Percentiles rank a stretch among this genome's conserved stretches.
Conservation (phyloP, 768 basidiomycete genomes). For the Naematelia encephala region DNA sequence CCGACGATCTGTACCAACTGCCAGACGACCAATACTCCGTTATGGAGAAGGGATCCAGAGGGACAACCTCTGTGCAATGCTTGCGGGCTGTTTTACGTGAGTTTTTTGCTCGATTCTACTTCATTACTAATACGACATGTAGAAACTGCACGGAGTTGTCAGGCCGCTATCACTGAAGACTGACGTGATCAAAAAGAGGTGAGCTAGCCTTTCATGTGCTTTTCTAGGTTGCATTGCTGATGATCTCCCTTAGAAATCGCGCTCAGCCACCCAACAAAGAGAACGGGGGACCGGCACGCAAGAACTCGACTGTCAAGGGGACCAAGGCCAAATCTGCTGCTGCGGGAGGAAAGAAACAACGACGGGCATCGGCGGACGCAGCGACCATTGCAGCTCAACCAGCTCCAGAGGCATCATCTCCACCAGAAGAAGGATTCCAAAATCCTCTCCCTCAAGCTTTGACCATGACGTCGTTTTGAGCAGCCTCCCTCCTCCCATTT, state of each 20-base stretch:
- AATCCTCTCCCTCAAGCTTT: background rate
- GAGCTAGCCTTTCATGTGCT: slow-evolving; percentile 7
- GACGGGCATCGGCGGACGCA: background rate
- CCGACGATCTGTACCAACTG: slow-evolving; percentile 92
- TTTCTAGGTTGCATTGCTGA: background rate
- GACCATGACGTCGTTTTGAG: background rate
- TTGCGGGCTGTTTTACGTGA: slow-evolving; percentile 86
- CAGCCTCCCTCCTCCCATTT: background rate
- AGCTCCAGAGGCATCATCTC: background rate
- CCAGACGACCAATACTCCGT: slow-evolving; percentile 82
- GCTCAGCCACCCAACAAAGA: slow-evolving; percentile 21
- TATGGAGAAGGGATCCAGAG: slow-evolving; percentile 55
- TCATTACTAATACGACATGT: background rate
- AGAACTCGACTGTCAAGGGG: slow-evolving; percentile 1
- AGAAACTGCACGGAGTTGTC: slow-evolving; percentile 96
- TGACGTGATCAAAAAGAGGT: slow-evolving; percentile 88
- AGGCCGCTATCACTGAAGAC: slow-evolving; percentile 93
- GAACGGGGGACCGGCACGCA: background rate
- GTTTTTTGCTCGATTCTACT: slow-evolving; percentile 46
- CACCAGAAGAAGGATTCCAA: background rate
- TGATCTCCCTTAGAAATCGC: slow-evolving; percentile 16
- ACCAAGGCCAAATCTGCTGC: background rate
- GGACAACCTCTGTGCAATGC: slow-evolving; percentile 60
- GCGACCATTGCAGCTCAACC: background rate
- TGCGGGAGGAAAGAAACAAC: background rate